These are phyloP conservation scores for Corrigiola litoralis DNA, from an alignment of 179 eudicot genomes.

Conservation along the genomic window DNA sequence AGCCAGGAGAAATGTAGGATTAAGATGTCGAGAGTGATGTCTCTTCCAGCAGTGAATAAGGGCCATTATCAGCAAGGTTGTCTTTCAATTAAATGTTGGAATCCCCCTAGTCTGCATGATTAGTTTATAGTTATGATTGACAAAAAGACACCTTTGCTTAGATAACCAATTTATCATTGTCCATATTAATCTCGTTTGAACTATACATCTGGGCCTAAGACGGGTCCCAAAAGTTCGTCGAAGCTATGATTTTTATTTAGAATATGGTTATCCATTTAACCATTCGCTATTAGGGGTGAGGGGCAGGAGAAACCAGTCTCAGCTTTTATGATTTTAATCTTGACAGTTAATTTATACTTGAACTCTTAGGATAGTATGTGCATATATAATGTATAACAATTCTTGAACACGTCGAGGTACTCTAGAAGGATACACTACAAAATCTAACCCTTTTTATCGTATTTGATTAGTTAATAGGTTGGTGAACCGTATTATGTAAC, in stretches of 20 bases:
- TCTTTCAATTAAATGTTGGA: not conserved
- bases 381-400: no score
- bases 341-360: no score
- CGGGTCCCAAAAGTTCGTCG: not conserved
- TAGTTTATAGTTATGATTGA: constrained; percentile 10
- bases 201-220: not conserved
- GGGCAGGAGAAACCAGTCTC: no score
- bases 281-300: no score
- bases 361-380: no score
- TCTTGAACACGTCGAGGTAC: no score
- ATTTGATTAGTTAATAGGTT: no score
- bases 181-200: not conserved
- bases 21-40: constrained; percentile 13
- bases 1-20: constrained; percentile 7
- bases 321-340: no score
- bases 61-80: not conserved
- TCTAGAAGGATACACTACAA: no score
- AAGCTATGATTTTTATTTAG: not conserved
- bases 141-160: not conserved
- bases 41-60: constrained; percentile 3
- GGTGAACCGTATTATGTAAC: no score
- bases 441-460: no score
- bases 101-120: not conserved
- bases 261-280: no score
- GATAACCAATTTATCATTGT: not conserved